Conservation (phyloP, 305 asterid genomes). For the Fraxinus velutina region DNA sequence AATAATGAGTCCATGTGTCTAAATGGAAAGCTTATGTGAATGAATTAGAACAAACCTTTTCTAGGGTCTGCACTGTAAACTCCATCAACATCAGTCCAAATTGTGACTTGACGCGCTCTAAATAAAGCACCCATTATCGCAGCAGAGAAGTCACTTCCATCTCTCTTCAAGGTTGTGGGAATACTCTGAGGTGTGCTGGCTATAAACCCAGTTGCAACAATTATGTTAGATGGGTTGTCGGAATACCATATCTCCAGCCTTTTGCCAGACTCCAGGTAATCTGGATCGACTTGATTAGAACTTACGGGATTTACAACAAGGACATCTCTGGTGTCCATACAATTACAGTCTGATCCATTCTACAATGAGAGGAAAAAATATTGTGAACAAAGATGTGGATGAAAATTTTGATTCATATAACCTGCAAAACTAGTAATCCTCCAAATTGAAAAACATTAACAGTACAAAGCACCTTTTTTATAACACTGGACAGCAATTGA, state of each 20-base stretch:
- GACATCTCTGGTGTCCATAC: conserved; percentile 98
- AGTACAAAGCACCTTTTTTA: conserved; percentile 61
- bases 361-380: conserved; percentile 35
- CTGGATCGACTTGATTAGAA: conserved; percentile 93
- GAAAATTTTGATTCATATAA: conserved; percentile 10
- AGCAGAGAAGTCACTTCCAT: conserved; percentile 99
- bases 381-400: conserved; percentile 1
- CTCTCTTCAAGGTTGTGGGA: conserved; percentile 96
- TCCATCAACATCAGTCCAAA: conserved; percentile 98
- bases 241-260: conserved; percentile 86
- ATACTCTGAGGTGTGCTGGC: conserved; percentile 85
- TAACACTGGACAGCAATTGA: conserved; percentile 66
- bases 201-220: conserved; percentile 91
- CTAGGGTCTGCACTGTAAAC: conserved; percentile 98
- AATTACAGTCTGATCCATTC: conserved; percentile 65
- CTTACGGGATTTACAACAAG: conserved; percentile 77
- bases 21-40: conserved; percentile 12
- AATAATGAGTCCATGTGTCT: not conserved
- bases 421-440: conserved; percentile 15
- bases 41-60: conserved; percentile 55
- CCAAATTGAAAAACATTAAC: not conserved
- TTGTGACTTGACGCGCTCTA: conserved; percentile 85
- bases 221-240: conserved; percentile 54
- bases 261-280: conserved; percentile 66
- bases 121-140: conserved; percentile 94